Conservation (phyloP, 305 asterid species). For the Lippia alba region DNA sequence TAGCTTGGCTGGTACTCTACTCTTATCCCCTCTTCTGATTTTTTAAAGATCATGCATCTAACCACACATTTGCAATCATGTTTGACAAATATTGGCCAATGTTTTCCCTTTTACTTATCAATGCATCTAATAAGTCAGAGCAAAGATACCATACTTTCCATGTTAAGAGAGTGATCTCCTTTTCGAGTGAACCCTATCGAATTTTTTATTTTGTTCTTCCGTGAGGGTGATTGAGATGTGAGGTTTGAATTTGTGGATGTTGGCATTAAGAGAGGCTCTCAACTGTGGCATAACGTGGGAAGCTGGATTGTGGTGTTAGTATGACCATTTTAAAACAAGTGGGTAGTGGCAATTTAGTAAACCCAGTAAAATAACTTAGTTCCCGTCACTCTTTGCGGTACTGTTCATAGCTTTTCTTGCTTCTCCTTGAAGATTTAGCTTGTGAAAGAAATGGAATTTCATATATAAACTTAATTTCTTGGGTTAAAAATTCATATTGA, state of each 20-base stretch:
- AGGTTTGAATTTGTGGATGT: neutral
- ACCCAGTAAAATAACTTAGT: neutral
- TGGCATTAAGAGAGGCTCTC: neutral
- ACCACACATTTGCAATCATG: neutral
- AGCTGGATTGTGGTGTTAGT: conserved; percentile 1
- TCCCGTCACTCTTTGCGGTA: neutral
- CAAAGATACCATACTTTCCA: neutral
- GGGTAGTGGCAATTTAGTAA: neutral
- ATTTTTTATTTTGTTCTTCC: neutral
- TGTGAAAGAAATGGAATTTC: conserved; percentile 1
- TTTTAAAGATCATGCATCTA: neutral
- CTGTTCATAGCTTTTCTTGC: neutral
- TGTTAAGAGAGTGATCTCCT: conserved; percentile 2
- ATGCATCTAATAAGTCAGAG: neutral
- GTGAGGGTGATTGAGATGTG: neutral
- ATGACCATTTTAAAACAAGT: neutral
- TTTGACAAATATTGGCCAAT: neutral
- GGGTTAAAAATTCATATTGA: neutral
- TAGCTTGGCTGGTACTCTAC: conserved; percentile 64
- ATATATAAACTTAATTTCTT: neutral
- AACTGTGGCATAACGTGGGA: neutral
- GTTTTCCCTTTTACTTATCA: neutral
- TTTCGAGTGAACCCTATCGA: neutral
- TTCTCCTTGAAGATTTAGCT: neutral
- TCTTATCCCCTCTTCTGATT: neutral